Percentiles rank a stretch among this genome's conserved stretches.
Evolutionary conservation across 2,329 filamentous ascomycete species (phyloP).

Genomic region (Mycogone perniciosa): DNA sequence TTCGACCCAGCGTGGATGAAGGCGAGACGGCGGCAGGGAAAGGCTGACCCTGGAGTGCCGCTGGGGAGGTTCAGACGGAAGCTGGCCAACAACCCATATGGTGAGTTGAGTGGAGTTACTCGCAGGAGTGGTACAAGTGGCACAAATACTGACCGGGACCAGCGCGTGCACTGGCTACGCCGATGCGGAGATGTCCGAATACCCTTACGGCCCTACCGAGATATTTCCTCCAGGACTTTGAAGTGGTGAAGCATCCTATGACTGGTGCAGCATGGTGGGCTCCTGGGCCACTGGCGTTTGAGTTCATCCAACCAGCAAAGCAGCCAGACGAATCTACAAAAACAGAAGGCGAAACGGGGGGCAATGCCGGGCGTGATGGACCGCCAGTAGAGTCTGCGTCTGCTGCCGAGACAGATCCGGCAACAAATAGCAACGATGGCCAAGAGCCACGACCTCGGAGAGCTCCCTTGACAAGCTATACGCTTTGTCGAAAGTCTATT

Average conservation of each 20-base stretch:
- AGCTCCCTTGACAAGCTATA: conserved; percentile 22
- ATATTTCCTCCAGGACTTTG: conserved; percentile 59
- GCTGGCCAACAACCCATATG: conserved; percentile 57
- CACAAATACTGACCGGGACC: conserved; percentile 12
- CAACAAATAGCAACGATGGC: not conserved
- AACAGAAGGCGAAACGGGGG: not conserved
- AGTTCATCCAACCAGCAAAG: conserved; percentile 18
- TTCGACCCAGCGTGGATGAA: conserved; percentile 46
- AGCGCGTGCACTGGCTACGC: conserved; percentile 58
- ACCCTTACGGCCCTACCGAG: conserved; percentile 46
- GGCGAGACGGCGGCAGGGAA: conserved; percentile 37
- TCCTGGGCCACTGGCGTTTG: conserved; percentile 37
- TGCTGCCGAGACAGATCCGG: too few relatives aligned
- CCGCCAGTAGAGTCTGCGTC: too few relatives aligned
- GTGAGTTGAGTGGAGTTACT: conserved; percentile 33
- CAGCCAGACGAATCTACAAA: conserved; percentile 6
- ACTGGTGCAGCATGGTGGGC: conserved; percentile 50
- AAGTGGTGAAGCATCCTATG: conserved; percentile 48
- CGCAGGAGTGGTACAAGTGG: not conserved
- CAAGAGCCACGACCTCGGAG: conserved; percentile 8
- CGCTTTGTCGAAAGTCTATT: conserved; percentile 23
- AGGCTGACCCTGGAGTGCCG: conserved; percentile 26
- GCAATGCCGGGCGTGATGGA: too few relatives aligned
- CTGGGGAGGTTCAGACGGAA: conserved; percentile 48
- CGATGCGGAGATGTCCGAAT: conserved; percentile 49